A percentile compares a stretch with the other conserved stretches of the same genome.
phyloP scores from a whole-genome alignment of 1,284 basidiomycete species.

The Mycena citricolor region DNA sequence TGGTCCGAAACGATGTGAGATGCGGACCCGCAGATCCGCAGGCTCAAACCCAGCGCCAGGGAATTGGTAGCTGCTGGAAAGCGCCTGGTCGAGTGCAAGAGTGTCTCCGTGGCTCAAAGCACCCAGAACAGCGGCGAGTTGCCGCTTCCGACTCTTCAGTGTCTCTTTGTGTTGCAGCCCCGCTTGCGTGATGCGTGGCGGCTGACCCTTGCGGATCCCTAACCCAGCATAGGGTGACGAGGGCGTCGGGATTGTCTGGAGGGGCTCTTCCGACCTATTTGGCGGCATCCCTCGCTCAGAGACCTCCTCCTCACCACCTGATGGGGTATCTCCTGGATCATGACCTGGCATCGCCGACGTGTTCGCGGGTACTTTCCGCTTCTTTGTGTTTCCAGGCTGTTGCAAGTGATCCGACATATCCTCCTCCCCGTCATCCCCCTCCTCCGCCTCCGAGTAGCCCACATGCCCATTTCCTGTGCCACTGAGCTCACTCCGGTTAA shows the following conservation, averaged over 20 bases:
- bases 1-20: slow-evolving; percentile 43
- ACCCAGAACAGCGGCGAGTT: slow-evolving; percentile 65
- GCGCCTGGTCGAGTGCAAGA: slow-evolving; percentile 71
- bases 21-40: slow-evolving; percentile 29
- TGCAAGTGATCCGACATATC: slow-evolving; percentile 66
- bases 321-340: slow-evolving; percentile 32
- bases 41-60: slow-evolving; percentile 29
- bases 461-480: slow-evolving; percentile 23
- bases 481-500: slow-evolving; percentile 26
- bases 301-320: slow-evolving; percentile 39
- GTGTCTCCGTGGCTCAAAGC: slow-evolving; percentile 62
- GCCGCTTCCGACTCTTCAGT: slow-evolving; percentile 63
- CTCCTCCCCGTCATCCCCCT: slow-evolving; percentile 51
- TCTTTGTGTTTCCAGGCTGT: slow-evolving; percentile 82
- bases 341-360: slow-evolving; percentile 37
- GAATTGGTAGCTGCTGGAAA: slow-evolving; percentile 62
- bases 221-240: slow-evolving; percentile 25
- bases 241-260: slow-evolving; percentile 3
- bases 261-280: neutral
- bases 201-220: slow-evolving; percentile 45
- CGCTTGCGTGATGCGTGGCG: slow-evolving; percentile 60
- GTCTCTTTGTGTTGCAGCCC: slow-evolving; percentile 74
- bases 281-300: slow-evolving; percentile 31
- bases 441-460: slow-evolving; percentile 38
- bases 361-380: slow-evolving; percentile 72